Evolutionary conservation across 2,329 filamentous ascomycete genomes (phyloP).

Genomic region (Monosporascus sp.): DNA sequence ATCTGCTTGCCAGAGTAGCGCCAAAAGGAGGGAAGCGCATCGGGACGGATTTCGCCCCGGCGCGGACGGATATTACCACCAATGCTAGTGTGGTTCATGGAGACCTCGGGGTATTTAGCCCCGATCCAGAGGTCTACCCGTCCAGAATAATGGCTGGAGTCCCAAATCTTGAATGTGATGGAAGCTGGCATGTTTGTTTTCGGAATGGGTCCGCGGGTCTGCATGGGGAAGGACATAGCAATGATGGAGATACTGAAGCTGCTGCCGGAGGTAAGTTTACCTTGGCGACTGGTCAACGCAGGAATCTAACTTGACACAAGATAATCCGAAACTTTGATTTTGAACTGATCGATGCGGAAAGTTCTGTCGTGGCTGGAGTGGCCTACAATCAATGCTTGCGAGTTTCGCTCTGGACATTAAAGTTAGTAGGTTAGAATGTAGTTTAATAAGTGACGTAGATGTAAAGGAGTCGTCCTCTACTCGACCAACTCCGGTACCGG

Average conservation of each 20-base stretch:
- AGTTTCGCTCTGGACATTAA: too few species aligned
- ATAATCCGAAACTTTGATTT: too few species aligned
- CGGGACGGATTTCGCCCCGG: slow-evolving; percentile 5
- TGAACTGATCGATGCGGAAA: too few species aligned
- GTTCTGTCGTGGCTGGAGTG: too few species aligned
- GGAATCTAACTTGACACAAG: too few species aligned
- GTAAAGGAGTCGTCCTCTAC: too few species aligned
- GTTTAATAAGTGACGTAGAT: too few species aligned
- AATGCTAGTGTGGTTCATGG: slow-evolving; percentile 26
- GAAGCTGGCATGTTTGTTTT: slow-evolving; percentile 15
- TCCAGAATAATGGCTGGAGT: slow-evolving; percentile 28
- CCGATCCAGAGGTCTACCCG: slow-evolving; percentile 24
- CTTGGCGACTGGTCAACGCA: too few species aligned
- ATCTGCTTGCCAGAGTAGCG: slow-evolving; percentile 8
- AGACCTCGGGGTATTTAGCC: slow-evolving; percentile 23
- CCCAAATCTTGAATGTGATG: slow-evolving; percentile 2
- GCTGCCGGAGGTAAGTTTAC: slow-evolving; percentile 4
- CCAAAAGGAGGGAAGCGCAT: slow-evolving; percentile 6
- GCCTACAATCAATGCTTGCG: too few species aligned
- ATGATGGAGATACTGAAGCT: slow-evolving; percentile 18
- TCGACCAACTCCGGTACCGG: too few species aligned
- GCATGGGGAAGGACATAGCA: slow-evolving; percentile 21
- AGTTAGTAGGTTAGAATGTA: too few species aligned
- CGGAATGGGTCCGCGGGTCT: slow-evolving; percentile 14
- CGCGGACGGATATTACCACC: slow-evolving; percentile 25